Conservation (phyloP, 2,329 filamentous ascomycete genomes). For the Cordyceps pruinosa region DNA sequence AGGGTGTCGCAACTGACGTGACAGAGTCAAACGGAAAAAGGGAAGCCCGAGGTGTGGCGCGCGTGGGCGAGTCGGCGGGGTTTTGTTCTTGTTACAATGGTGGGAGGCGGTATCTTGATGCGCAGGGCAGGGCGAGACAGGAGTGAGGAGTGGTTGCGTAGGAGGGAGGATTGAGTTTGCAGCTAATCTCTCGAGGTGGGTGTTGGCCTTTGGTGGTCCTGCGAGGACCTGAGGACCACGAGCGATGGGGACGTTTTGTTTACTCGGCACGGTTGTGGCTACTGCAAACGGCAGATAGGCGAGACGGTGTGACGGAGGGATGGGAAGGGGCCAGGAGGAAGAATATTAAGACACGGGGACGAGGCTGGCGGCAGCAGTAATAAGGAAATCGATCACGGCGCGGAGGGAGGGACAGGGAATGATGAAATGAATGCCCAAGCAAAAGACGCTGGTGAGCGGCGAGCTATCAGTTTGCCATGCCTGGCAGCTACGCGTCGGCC, state of each 20-base stretch:
- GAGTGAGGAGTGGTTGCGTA: conserved; percentile 3
- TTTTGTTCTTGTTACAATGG: not conserved
- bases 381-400: conserved; percentile 4
- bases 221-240: not conserved
- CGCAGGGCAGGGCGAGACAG: conserved; percentile 1
- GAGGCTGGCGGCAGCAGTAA: not conserved
- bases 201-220: not conserved
- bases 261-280: not conserved
- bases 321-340: not conserved
- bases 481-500: not conserved
- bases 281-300: conserved; percentile 4
- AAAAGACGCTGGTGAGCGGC: not conserved
- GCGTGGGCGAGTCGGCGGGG: conserved; percentile 5
- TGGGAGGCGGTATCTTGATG: not conserved
- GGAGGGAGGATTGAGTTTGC: conserved; percentile 10
- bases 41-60: not conserved
- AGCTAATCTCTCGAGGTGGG: conserved; percentile 2
- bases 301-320: conserved; percentile 2
- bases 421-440: conserved; percentile 7
- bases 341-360: not conserved
- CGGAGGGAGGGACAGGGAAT: not conserved
- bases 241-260: conserved; percentile 2
- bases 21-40: not conserved
- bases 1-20: not conserved
- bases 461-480: not conserved